Base-by-base conservation (phyloP, 2,329 filamentous ascomycete species). In the Cytospora leucostoma region DNA sequence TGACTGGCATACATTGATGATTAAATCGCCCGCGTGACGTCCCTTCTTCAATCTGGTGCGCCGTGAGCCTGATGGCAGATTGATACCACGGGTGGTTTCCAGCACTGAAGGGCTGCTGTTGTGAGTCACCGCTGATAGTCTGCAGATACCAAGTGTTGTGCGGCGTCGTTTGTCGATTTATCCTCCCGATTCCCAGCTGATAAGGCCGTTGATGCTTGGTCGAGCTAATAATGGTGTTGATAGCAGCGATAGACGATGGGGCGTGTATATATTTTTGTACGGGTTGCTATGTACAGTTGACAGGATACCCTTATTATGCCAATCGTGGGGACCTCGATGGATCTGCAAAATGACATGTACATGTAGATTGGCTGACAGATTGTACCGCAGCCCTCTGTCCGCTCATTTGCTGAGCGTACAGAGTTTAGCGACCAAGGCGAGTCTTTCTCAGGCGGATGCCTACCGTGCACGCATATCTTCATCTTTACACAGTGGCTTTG, bases 221-320 rank as follows among this genome's bases (percentile, higher is more conserved):
- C 54, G 40, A 63, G 61, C 56, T 63, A 63, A 34, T 40, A 59
- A 63, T n/a, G 56, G 53, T 59, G 61, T 52, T n/a, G n/a, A 53
- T 49, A 33, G 59, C 51, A 40, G 35, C 21, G 44, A 44, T 38
- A 15, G 37, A 35, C 56, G 54, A 35, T 49, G 49, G 35, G 27
- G 47, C 60, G 51, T 60, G 44, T 60, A 61, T 38, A 44, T 33
- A 55, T 52, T 51, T 57, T 21, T 33, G 38, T 55, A 61, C 38
- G 27, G 27, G 27, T 27, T 49, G 21, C 55, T 56, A 56, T 37
- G 35, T 37, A 37, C 35, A 13, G n/a, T 47, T 44, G 27, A 27
- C 27, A 27, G 27, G 27, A 27, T 38, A 53, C 59, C 49, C 40
- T 44, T 49, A 44, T 44, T 49, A 44, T 55, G 35, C 53, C 50